Conservation (phyloP, 306 rosid species). For the Castanea crenata region DNA sequence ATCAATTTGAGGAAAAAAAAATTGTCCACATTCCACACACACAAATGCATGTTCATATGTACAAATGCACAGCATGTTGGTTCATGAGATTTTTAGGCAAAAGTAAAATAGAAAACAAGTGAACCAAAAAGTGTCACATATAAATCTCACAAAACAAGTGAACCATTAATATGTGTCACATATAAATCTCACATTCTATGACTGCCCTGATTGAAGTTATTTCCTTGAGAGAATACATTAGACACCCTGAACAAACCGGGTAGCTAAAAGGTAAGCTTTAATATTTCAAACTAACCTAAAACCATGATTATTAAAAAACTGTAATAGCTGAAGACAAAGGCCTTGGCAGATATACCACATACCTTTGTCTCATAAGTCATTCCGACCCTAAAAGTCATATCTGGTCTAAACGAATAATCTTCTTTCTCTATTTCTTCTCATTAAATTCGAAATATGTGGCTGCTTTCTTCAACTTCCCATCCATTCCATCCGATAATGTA, state of each 20-base stretch:
- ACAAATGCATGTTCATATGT: neutral
- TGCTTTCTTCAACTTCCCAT: constrained; percentile 46
- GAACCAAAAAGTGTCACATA: too few species aligned
- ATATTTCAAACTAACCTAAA: neutral
- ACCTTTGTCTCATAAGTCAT: constrained; percentile 38
- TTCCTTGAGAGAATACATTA: neutral
- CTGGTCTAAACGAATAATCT: constrained; percentile 39
- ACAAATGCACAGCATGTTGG: neutral
- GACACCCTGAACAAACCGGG: neutral
- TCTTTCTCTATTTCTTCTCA: constrained; percentile 32
- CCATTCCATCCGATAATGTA: constrained; percentile 54
- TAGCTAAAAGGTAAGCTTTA: neutral
- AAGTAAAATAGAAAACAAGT: neutral
- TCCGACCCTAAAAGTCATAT: constrained; percentile 16
- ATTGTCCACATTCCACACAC: neutral
- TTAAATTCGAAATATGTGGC: constrained; percentile 37
- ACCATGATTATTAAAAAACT: neutral
- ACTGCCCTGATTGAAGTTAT: too few species aligned
- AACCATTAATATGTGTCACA: neutral
- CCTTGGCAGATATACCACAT: neutral
- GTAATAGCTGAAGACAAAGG: neutral
- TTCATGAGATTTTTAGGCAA: neutral
- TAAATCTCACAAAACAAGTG: neutral
- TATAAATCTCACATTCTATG: neutral
- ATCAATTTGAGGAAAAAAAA: neutral